Evolutionary conservation across 306 rosid species (phyloP).

Genomic region (Cicer chorassanicum): DNA sequence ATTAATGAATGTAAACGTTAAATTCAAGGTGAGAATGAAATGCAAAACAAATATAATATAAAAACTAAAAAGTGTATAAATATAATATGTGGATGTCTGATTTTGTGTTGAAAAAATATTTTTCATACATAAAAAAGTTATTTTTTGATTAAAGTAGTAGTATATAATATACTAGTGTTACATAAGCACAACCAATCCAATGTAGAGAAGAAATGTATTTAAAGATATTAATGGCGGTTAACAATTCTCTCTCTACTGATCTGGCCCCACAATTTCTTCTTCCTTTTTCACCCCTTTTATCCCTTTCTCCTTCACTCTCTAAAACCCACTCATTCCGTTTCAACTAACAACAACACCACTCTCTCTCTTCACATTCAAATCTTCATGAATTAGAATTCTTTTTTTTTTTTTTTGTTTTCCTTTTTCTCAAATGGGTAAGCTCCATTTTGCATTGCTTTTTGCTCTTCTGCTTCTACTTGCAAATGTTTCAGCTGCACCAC

Average conservation of each 20-base stretch:
- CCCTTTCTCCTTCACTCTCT: conserved; percentile 41
- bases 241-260: conserved; percentile 38
- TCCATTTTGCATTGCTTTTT: conserved; percentile 50
- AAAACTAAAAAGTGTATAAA: no score
- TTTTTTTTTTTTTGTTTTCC: conserved; percentile 18
- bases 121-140: no score
- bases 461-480: conserved; percentile 53
- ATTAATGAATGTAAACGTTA: no score
- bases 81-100: no score
- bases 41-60: no score
- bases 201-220: not conserved
- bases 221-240: conserved; percentile 43
- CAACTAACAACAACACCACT: conserved; percentile 4
- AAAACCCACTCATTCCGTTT: conserved; percentile 34
- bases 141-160: no score
- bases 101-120: no score
- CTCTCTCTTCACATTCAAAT: not conserved
- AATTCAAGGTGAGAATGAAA: no score
- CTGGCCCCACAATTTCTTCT: conserved; percentile 47
- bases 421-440: conserved; percentile 59
- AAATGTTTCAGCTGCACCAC: conserved; percentile 56
- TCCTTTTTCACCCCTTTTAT: conserved; percentile 50
- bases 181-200: not conserved
- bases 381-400: conserved; percentile 41
- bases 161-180: no score